Percentiles rank a stretch among this genome's conserved stretches.
These are phyloP conservation scores for Paecilomyces sp. DNA, from an alignment of 2,329 filamentous ascomycete species.

Conservation along the genomic window DNA sequence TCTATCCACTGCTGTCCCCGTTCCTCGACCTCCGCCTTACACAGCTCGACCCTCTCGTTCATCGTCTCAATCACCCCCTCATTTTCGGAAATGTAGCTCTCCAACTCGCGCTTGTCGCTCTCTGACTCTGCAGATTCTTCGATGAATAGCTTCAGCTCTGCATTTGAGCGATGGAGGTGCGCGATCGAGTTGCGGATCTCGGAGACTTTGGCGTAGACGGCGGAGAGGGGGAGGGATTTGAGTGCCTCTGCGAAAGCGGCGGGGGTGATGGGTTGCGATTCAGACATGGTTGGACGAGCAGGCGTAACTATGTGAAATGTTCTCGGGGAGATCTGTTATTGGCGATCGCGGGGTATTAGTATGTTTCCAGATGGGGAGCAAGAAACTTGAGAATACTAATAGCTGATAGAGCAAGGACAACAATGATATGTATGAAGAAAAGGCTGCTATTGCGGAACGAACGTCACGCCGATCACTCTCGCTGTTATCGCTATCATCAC, in stretches of 20 bases:
- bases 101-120: slow-evolving; percentile 33
- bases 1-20: slow-evolving; percentile 49
- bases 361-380: background rate
- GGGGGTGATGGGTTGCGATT: slow-evolving; percentile 43
- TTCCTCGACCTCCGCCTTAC: slow-evolving; percentile 46
- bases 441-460: background rate
- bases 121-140: slow-evolving; percentile 47
- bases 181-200: slow-evolving; percentile 55
- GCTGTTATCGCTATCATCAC: slow-evolving; percentile 11
- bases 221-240: slow-evolving; percentile 49
- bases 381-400: background rate
- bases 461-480: background rate
- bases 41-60: slow-evolving; percentile 46
- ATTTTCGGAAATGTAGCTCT: slow-evolving; percentile 48
- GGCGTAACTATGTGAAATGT: background rate
- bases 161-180: slow-evolving; percentile 52
- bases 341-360: background rate
- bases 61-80: slow-evolving; percentile 49
- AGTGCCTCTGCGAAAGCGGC: slow-evolving; percentile 50
- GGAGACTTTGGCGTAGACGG: slow-evolving; percentile 53
- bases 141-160: slow-evolving; percentile 47
- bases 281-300: slow-evolving; percentile 35
- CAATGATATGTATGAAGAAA: background rate
- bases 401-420: background rate
- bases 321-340: background rate